Base-by-base conservation (phyloP, 495 filamentous ascomycete genomes). In the Neurospora sp. region DNA sequence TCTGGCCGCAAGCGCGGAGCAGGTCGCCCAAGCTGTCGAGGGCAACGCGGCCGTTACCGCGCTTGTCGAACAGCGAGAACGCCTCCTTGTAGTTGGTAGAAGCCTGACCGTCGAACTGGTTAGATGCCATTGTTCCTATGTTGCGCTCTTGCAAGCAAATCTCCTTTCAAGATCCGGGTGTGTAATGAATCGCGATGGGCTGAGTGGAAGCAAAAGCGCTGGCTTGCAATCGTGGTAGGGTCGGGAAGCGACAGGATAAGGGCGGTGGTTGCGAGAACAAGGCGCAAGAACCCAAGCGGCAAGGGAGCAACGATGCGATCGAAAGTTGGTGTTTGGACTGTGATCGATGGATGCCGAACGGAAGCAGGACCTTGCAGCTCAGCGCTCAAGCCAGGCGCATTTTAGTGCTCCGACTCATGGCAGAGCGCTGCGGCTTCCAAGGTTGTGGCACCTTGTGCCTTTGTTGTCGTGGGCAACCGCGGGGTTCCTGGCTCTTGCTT, bases 71-170 rank as follows among this genome's bases (percentile, higher is more conserved):
- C 79, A 99, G 93, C 70, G 94, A 93, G 87, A 99, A 99, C 75
- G 96, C 96, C 91, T 99, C 96, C 88, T 98, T 98, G 93, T 98
- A 99, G 90, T 99, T 98, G 82, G 96, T 98, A 72, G 93, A 94
- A 85, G 95, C 93, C 94, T 97, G 90, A 71, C 77, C 76, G 71
- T 84, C 83, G 74, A 79, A 83, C 71, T 84, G 77, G 72, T 85
- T 86, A 85, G 86, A 79, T 39, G 83, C 78, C 85, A 86, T 87
- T 73, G 41, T 79, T 76, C 77, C 37, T 74, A 39, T 74, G 35
- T 72, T 66, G 71, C 59, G 31, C 23, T 23, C 38, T 66, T 66
- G 31, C 27, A 23, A 41, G 27, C 18, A 37, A 20, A 48, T 69
- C 39, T 74, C 44, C 14, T 27, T 72, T 44, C 18, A 70, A 11